Conservation (phyloP, 768 basidiomycete genomes). For the Rhodotorula kratochvilovae region DNA sequence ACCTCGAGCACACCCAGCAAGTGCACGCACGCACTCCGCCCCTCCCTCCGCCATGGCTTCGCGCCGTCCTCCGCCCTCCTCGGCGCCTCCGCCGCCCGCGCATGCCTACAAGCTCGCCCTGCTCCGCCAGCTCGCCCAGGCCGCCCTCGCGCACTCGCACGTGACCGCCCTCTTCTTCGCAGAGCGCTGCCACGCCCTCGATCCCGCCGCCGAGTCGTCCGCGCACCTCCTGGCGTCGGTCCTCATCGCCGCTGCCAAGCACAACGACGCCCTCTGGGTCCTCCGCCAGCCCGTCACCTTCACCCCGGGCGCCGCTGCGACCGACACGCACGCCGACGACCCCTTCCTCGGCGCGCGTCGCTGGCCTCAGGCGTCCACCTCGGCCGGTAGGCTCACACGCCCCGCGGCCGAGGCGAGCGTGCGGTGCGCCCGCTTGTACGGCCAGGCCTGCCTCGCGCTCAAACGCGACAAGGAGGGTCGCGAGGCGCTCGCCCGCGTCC, state of each 20-base stretch:
- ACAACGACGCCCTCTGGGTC: constrained; percentile 68
- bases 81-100: background rate
- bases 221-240: constrained; percentile 78
- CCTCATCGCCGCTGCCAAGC: constrained; percentile 64
- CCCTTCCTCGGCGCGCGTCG: background rate
- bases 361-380: background rate
- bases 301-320: background rate
- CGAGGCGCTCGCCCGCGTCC: constrained; percentile 40
- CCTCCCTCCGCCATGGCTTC: background rate
- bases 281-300: constrained; percentile 49
- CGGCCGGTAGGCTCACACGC: constrained; percentile 47
- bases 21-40: background rate
- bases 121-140: constrained; percentile 11
- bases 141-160: constrained; percentile 17
- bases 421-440: constrained; percentile 74
- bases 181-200: constrained; percentile 71
- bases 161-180: constrained; percentile 79
- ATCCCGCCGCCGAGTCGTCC: constrained; percentile 68
- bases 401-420: constrained; percentile 61
- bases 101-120: background rate
- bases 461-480: constrained; percentile 70
- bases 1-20: background rate
- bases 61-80: background rate
- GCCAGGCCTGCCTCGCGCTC: constrained; percentile 65
- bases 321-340: background rate